A percentile compares a stretch with the other conserved stretches of the same genome.
Evolutionary conservation across 495 filamentous ascomycete genomes (phyloP).

Genomic region (Chaetomidium leptoderma): DNA sequence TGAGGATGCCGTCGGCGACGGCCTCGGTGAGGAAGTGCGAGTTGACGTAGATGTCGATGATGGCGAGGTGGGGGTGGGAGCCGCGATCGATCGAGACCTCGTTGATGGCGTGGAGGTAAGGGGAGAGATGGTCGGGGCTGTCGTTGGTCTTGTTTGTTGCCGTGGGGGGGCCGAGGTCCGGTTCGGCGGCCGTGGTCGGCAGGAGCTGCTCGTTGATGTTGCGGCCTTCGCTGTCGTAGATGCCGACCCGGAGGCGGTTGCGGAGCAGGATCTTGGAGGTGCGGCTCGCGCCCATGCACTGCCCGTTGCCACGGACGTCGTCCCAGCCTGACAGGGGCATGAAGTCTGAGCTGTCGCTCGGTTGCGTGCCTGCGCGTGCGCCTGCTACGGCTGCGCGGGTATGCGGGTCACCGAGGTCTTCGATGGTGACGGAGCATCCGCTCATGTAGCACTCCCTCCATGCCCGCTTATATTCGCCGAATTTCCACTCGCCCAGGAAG

Average conservation of each 20-base stretch:
- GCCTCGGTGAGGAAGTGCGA: slow-evolving; percentile 84
- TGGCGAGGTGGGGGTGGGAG: slow-evolving; percentile 78
- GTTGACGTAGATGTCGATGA: slow-evolving; percentile 83
- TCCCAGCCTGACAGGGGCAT: slow-evolving; percentile 51
- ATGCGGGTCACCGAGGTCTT: slow-evolving; percentile 44
- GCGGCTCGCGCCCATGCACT: slow-evolving; percentile 71
- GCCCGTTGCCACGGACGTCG: slow-evolving; percentile 72
- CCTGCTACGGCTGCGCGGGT: slow-evolving; percentile 34
- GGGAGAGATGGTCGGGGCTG: slow-evolving; percentile 1
- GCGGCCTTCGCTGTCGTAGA: slow-evolving; percentile 62
- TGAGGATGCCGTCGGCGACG: slow-evolving; percentile 90
- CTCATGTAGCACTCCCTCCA: slow-evolving; percentile 94
- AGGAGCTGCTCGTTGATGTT: slow-evolving; percentile 48
- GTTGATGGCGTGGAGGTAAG: slow-evolving; percentile 80
- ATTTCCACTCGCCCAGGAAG: slow-evolving; percentile 95
- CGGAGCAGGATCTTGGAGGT: slow-evolving; percentile 77
- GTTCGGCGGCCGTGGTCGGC: slow-evolving; percentile 41
- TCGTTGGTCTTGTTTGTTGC: background rate
- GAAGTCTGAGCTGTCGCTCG: slow-evolving; percentile 1
- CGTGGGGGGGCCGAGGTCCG: slow-evolving; percentile 34
- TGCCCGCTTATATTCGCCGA: slow-evolving; percentile 80
- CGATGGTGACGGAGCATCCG: slow-evolving; percentile 57
- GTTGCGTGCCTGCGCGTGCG: slow-evolving; percentile 20
- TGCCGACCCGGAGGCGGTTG: slow-evolving; percentile 75
- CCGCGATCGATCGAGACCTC: slow-evolving; percentile 92